Conservation (phyloP, 352 stramenopile genomes). For the Phytophthora cryptogea region DNA sequence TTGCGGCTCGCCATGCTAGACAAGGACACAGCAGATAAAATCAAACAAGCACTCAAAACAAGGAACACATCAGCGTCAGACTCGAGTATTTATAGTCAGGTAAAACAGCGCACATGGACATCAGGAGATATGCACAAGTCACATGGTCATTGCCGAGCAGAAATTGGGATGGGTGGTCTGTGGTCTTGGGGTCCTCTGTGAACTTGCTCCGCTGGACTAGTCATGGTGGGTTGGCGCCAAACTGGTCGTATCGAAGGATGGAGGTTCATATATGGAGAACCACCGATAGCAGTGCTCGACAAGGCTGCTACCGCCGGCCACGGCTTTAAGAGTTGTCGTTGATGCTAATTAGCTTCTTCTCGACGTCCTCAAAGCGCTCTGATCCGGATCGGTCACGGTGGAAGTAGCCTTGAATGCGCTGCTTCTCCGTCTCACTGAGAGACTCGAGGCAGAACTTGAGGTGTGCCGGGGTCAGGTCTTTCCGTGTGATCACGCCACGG, state of each 20-base stretch:
- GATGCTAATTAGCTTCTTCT: conserved; percentile 83
- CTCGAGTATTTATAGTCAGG: conserved; percentile 31
- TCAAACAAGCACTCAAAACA: conserved; percentile 8
- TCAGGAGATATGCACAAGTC: conserved; percentile 24
- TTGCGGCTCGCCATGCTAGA: conserved; percentile 23
- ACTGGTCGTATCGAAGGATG: not conserved
- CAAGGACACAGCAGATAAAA: conserved; percentile 6
- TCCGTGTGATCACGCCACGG: conserved; percentile 85
- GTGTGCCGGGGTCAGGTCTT: conserved; percentile 85
- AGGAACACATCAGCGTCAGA: conserved; percentile 13
- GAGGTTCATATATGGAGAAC: conserved; percentile 6
- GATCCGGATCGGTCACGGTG: conserved; percentile 65
- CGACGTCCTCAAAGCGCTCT: conserved; percentile 82
- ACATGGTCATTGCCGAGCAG: conserved; percentile 31
- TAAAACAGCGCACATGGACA: not conserved
- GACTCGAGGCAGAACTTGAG: conserved; percentile 81
- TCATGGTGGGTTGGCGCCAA: not conserved
- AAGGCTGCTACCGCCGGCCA: conserved; percentile 27
- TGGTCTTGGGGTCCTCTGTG: conserved; percentile 33
- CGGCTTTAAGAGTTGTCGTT: conserved; percentile 80
- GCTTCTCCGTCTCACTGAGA: conserved; percentile 81
- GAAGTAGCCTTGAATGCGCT: conserved; percentile 87
- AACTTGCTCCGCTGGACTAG: conserved; percentile 8
- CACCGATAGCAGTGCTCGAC: conserved; percentile 24
- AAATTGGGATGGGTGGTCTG: conserved; percentile 24